Base-by-base conservation (phyloP, 768 basidiomycete species). In the Phanerodontia chrysosporium region DNA sequence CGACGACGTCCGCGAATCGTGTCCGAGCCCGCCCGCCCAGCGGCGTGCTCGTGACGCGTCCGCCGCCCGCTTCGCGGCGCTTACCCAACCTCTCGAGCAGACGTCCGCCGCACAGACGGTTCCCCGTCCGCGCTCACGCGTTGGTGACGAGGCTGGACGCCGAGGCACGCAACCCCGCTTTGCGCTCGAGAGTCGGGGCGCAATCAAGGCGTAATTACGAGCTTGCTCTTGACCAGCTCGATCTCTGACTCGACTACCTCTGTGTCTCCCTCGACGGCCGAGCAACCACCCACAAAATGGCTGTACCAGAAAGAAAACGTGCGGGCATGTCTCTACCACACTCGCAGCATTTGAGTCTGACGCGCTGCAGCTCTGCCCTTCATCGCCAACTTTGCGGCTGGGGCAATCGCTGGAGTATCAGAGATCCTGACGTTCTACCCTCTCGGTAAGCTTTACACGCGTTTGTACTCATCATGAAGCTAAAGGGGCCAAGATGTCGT, bases 321-420 rank as follows among this genome's bases (percentile, higher is more conserved):
- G 45, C n/a, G 64, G 35, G 18, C 29, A 51, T n/a, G n/a, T n/a
- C n/a, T n/a, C n/a, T n/a, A n/a, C n/a, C n/a, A n/a, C n/a, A n/a
- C n/a, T n/a, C n/a, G n/a, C n/a, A n/a, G n/a, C n/a, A n/a, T n/a
- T n/a, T n/a, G n/a, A n/a, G n/a, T n/a, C n/a, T n/a, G n/a, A n/a
- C n/a, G 51, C 45, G 45, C 12, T 61, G 53, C 42, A 94, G 92
- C 91, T 28, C 79, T 93, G 49, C 92, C 92, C 1, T 94, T 94
- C 75, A 68, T 82, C 57, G 90, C 94, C 62, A 97, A 92, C 68
- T 98, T 99, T 69, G 82, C 87, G 1, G 95, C 96, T 0, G 97
- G 97, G 48, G 97, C 96, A 4, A 95, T 98, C 66, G 97, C 97
- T 62, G 96, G 96, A 58, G 84, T 92, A 62, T 87, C 89, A 3